Conservation (phyloP, 2,329 filamentous ascomycete species). For the Arthroderma uncinatum region DNA sequence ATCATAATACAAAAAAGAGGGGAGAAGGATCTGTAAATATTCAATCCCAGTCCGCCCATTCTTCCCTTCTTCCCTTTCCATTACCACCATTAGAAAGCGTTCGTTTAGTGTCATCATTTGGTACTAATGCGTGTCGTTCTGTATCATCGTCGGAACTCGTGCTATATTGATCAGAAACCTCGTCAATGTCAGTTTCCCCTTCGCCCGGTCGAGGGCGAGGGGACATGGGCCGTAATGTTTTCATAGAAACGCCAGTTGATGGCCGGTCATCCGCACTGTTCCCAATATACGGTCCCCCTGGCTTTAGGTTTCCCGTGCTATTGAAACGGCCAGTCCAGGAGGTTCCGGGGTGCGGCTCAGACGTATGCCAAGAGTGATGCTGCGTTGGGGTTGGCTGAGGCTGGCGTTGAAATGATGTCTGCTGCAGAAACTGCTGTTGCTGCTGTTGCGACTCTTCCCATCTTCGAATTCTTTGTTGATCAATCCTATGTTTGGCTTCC, state of each 20-base stretch:
- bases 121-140: not conserved
- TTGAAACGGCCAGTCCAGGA: not conserved
- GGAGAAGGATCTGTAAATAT: not conserved
- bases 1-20: not conserved
- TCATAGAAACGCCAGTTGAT: conserved; percentile 33
- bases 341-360: not conserved
- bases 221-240: conserved; percentile 31
- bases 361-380: not conserved
- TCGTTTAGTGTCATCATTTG: not conserved
- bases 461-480: conserved; percentile 21
- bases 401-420: not conserved
- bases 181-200: conserved; percentile 23
- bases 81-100: not conserved
- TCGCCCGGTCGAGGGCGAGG: conserved; percentile 27
- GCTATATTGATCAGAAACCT: conserved; percentile 17
- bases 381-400: not conserved
- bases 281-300: not conserved
- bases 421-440: conserved; percentile 17
- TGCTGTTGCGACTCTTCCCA: conserved; percentile 27
- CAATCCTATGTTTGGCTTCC: conserved; percentile 54
- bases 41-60: conserved; percentile 34
- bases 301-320: not conserved
- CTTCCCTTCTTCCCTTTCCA: conserved; percentile 15
- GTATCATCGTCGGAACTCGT: conserved; percentile 13
- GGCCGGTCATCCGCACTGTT: conserved; percentile 19